phyloP scores from a whole-genome alignment of 2,329 filamentous ascomycete genomes.

The Colletotrichum noveboracense region DNA sequence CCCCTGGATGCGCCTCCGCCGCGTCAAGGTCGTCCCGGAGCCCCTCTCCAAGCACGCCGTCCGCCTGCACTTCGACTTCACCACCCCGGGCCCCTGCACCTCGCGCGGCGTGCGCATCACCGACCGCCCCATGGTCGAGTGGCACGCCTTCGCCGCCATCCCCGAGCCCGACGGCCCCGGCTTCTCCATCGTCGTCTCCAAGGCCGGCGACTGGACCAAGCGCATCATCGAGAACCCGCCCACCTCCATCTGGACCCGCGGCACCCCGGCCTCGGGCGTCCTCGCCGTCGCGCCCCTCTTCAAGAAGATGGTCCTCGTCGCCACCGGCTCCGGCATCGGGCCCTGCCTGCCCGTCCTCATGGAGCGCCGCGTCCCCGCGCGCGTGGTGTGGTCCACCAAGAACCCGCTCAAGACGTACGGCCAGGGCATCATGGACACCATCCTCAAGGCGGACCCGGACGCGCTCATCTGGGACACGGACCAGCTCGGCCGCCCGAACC shows the following conservation, averaged over 20 bases:
- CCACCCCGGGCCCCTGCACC: conserved; percentile 51
- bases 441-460: conserved; percentile 62
- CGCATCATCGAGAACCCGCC: conserved; percentile 67
- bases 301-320: conserved; percentile 68
- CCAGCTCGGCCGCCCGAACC: conserved; percentile 61
- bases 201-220: conserved; percentile 77
- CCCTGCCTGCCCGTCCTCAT: conserved; percentile 68
- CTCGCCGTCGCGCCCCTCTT: conserved; percentile 72
- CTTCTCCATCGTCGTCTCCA: conserved; percentile 75
- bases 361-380: conserved; percentile 51
- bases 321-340: conserved; percentile 76
- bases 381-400: conserved; percentile 73
- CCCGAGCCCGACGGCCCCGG: conserved; percentile 57
- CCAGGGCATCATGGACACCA: conserved; percentile 57
- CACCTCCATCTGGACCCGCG: conserved; percentile 69
- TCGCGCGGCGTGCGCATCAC: conserved; percentile 57
- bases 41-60: conserved; percentile 75
- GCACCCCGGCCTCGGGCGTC: conserved; percentile 70
- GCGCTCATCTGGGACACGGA: conserved; percentile 74
- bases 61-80: conserved; percentile 73
- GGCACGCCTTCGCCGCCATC: conserved; percentile 79
- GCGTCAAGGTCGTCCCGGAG: conserved; percentile 70
- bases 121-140: conserved; percentile 69
- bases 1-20: conserved; percentile 76
- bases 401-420: conserved; percentile 69